Base-by-base conservation (phyloP, 495 filamentous ascomycete species). In the Hamigera avellanea region DNA sequence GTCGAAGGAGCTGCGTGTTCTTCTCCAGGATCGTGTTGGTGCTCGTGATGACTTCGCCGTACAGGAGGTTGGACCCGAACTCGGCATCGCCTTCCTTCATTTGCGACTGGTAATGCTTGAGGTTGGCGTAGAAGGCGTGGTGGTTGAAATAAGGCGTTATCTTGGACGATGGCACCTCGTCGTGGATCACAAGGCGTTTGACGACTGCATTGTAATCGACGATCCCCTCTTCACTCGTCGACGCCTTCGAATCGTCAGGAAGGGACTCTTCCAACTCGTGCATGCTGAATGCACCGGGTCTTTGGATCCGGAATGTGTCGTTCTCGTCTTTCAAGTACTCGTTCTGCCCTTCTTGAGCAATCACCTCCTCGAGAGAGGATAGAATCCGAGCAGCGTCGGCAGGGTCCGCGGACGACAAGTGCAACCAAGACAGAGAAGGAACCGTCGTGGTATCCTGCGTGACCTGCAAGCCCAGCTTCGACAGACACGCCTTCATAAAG, bases 21-120 rank as follows among this genome's bases (percentile, higher is more conserved):
- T 91, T 94, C 52, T 96, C 91, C 1, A 98, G 63, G n/a, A 96
- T 68, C 1, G 88, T 93, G 54, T 86, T 93, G 14, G 91, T 98
- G 56, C 86, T 93, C 12, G 91, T 95, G 27, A 96, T 66, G 3
- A 93, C 85, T 53, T 95, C 86, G 23, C 83, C 89, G 55, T 96
- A 96, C 37, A 98, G 62, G 5, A 95, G 54, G 31, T 73, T 65
- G 9, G 79, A 66, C 5, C 93, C 93, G 66, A 93, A 95, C 18
- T 69, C 57, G 2, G 69, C 62, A 0, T 75, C 72, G 1, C 70
- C 69, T 30, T 65, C 66, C 35, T 45, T 45, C 42, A 68, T 65
- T 36, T 71, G 53, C n/a, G 62, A 45, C 50, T 79, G 72, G 49
- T 86, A 93, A 14, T 78, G 56, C 2, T 61, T 56, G 4, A 98